Evolutionary conservation across 2,329 filamentous ascomycete genomes (phyloP).

Genomic region (Nemania serpens): DNA sequence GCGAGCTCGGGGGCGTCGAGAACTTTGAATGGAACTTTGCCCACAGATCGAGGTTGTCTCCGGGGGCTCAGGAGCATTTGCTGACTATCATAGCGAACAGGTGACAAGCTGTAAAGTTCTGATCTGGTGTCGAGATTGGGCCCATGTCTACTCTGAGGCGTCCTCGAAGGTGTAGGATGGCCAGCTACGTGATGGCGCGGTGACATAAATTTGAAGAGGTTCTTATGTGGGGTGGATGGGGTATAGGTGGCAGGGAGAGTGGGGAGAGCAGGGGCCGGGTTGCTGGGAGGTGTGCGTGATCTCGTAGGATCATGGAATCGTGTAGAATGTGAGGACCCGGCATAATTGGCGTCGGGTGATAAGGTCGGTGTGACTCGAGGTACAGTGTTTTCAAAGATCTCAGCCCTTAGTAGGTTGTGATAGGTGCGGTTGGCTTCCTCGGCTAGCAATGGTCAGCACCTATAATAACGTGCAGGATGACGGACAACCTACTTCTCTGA

Average conservation of each 20-base stretch:
- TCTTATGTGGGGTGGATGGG: constrained; percentile 95
- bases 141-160: constrained; percentile 84
- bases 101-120: constrained; percentile 94
- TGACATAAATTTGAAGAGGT: constrained; percentile 90
- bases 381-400: constrained; percentile 89
- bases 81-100: constrained; percentile 90
- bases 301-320: constrained; percentile 68
- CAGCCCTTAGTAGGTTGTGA: constrained; percentile 82
- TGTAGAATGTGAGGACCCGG: constrained; percentile 56
- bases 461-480: neutral
- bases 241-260: constrained; percentile 78
- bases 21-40: constrained; percentile 97
- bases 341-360: constrained; percentile 61
- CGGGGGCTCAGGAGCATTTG: constrained; percentile 90
- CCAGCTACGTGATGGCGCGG: constrained; percentile 71
- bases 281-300: constrained; percentile 80
- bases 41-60: constrained; percentile 85
- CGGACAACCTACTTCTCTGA: constrained; percentile 73
- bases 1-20: constrained; percentile 94
- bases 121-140: constrained; percentile 87
- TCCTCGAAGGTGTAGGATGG: constrained; percentile 87
- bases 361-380: constrained; percentile 74
- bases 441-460: constrained; percentile 52
- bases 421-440: constrained; percentile 96
- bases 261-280: constrained; percentile 66